A percentile compares a stretch with the other conserved stretches of the same genome.
These are phyloP conservation scores for Urtica urens DNA, from an alignment of 306 rosid species.

Conservation along the genomic window DNA sequence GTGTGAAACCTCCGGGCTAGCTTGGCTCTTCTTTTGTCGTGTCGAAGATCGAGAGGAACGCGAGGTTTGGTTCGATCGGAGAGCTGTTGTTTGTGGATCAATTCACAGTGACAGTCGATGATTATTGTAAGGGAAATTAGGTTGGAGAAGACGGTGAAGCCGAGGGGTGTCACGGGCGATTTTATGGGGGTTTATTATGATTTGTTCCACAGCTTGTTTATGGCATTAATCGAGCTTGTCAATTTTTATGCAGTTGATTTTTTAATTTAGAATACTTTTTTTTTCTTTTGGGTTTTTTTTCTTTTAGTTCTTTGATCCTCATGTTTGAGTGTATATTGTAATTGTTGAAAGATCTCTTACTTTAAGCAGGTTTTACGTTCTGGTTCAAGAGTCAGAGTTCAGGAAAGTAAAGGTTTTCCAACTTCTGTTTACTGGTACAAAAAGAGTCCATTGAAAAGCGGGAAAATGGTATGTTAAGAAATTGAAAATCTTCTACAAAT, in stretches of 20 bases:
- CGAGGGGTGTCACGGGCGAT: constrained; percentile 34
- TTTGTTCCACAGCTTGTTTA: constrained; percentile 41
- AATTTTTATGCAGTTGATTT: constrained; percentile 48
- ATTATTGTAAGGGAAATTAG: constrained; percentile 16
- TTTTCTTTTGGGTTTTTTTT: background rate
- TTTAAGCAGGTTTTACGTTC: constrained; percentile 30
- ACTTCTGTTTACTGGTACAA: too few relatives aligned
- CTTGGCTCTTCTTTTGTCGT: constrained; percentile 15
- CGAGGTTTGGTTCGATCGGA: constrained; percentile 18
- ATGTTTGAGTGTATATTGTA: constrained; percentile 43
- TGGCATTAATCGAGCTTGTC: constrained; percentile 34
- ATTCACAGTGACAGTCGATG: constrained; percentile 16
- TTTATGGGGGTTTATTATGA: constrained; percentile 34
- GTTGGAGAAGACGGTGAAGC: constrained; percentile 13
- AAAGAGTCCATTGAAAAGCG: too few relatives aligned
- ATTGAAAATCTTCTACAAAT: too few relatives aligned
- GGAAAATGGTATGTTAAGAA: too few relatives aligned
- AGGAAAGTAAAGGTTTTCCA: too few relatives aligned
- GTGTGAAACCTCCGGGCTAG: constrained; percentile 15
- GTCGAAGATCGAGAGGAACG: constrained; percentile 16
- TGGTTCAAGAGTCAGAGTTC: too few relatives aligned
- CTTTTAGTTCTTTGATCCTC: constrained; percentile 20
- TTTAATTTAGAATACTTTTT: constrained; percentile 3
- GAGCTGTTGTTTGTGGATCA: constrained; percentile 14
- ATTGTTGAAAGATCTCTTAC: constrained; percentile 26